phyloP scores from a whole-genome alignment of 2,329 filamentous ascomycete genomes.

The Dryadomyces quercus-mongolicae region DNA sequence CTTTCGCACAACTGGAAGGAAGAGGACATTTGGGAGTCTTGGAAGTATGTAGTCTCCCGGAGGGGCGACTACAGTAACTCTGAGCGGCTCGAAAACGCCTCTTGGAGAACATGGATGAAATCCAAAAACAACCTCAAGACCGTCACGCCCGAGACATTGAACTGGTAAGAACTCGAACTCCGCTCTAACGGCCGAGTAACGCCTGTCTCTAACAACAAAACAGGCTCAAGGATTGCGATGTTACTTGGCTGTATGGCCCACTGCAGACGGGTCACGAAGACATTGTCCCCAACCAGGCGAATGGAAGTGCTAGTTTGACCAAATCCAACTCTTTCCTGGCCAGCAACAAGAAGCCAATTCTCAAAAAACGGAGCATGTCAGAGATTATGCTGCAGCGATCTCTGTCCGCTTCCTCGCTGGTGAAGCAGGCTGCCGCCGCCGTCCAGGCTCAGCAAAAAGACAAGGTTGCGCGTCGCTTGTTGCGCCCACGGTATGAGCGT shows the following conservation, averaged over 20 bases:
- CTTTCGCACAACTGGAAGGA: slow-evolving; percentile 87
- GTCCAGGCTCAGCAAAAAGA: slow-evolving; percentile 69
- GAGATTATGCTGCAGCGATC: slow-evolving; percentile 89
- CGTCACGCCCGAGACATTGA: slow-evolving; percentile 79
- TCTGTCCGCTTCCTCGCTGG: slow-evolving; percentile 72
- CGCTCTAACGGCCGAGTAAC: too few species aligned
- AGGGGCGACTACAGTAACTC: slow-evolving; percentile 69
- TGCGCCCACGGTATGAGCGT: slow-evolving; percentile 46
- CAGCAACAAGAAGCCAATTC: slow-evolving; percentile 74
- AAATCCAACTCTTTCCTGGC: slow-evolving; percentile 50
- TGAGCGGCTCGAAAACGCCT: slow-evolving; percentile 82
- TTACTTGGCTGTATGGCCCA: slow-evolving; percentile 94
- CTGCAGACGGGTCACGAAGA: slow-evolving; percentile 60
- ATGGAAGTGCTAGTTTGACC: slow-evolving; percentile 30
- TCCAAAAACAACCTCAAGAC: slow-evolving; percentile 78
- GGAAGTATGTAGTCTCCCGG: slow-evolving; percentile 82
- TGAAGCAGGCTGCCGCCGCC: slow-evolving; percentile 80
- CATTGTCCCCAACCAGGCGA: slow-evolving; percentile 30
- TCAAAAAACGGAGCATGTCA: slow-evolving; percentile 95
- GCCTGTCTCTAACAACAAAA: slow-evolving; percentile 19
- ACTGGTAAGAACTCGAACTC: slow-evolving; percentile 56
- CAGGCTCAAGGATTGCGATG: slow-evolving; percentile 94
- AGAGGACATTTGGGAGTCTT: slow-evolving; percentile 95
- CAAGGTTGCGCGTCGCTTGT: slow-evolving; percentile 28
- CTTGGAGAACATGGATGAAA: slow-evolving; percentile 95